Percentiles rank a stretch among this genome's conserved stretches.
These are phyloP conservation scores for Moringa oleifera DNA, from an alignment of 345 rosid genomes.

Conservation along the genomic window DNA sequence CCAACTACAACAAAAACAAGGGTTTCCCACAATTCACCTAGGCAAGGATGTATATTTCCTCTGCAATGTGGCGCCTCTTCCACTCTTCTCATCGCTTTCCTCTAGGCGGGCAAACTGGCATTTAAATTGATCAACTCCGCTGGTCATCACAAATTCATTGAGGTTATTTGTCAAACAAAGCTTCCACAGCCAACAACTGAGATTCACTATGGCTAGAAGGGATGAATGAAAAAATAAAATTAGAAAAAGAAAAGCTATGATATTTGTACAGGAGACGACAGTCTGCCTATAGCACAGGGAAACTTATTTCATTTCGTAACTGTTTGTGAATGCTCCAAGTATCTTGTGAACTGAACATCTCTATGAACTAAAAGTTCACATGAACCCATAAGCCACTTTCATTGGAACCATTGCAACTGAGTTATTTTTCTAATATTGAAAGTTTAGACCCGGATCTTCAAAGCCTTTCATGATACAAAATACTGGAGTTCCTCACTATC, in stretches of 20 bases:
- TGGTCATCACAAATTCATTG: constrained; percentile 19
- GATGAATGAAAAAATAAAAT: too few species aligned
- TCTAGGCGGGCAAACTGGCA: constrained; percentile 88
- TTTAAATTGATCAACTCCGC: constrained; percentile 76
- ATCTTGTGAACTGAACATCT: too few species aligned
- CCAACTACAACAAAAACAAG: background rate
- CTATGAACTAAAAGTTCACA: too few species aligned
- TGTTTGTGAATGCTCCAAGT: too few species aligned
- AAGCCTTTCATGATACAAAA: too few species aligned
- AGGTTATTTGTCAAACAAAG: background rate
- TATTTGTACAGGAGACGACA: too few species aligned
- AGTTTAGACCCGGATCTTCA: too few species aligned
- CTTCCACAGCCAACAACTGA: background rate
- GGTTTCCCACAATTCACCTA: constrained; percentile 35
- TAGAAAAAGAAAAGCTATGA: background rate
- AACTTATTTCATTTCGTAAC: too few species aligned
- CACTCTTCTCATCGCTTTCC: constrained; percentile 52
- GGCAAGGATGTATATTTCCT: constrained; percentile 87
- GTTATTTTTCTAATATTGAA: too few species aligned
- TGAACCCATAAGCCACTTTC: too few species aligned
- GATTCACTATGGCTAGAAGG: background rate
- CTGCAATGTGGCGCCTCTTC: constrained; percentile 41
- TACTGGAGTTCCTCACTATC: background rate
- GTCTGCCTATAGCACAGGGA: too few species aligned
- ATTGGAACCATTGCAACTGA: too few species aligned